These are phyloP conservation scores for Lactuca saligna DNA, from an alignment of 129 eudicot species.

Conservation along the genomic window DNA sequence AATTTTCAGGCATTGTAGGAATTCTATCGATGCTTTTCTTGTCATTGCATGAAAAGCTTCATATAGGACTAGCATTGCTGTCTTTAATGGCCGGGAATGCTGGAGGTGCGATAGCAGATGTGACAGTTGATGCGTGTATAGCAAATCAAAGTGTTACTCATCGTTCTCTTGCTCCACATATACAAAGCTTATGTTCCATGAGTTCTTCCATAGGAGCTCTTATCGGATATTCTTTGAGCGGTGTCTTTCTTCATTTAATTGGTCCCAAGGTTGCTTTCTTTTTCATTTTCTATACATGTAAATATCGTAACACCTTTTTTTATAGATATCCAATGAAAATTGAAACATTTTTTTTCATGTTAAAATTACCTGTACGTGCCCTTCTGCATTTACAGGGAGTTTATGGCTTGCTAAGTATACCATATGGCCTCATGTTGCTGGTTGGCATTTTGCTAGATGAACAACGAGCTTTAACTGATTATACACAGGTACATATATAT, in stretches of 20 bases:
- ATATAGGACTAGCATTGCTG: conserved; percentile 64
- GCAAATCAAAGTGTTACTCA: conserved; percentile 70
- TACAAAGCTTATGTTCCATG: conserved; percentile 88
- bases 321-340: no score
- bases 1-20: conserved; percentile 64
- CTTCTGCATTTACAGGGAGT: conserved; percentile 56
- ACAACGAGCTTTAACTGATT: conserved; percentile 49
- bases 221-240: conserved; percentile 75
- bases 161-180: conserved; percentile 79
- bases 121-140: conserved; percentile 94
- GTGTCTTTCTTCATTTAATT: conserved; percentile 85
- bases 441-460: conserved; percentile 81
- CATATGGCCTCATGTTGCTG: conserved; percentile 62
- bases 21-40: conserved; percentile 74
- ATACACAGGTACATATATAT: conserved; percentile 55
- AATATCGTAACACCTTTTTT: neutral
- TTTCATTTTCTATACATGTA: neutral
- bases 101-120: conserved; percentile 94
- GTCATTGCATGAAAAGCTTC: conserved; percentile 62
- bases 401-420: conserved; percentile 73
- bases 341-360: neutral
- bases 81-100: conserved; percentile 75
- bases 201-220: conserved; percentile 79
- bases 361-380: neutral
- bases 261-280: conserved; percentile 70